Evolutionary conservation across 805 yeast genomes (phyloP).

Genomic region (Ogataea pilisensis): DNA sequence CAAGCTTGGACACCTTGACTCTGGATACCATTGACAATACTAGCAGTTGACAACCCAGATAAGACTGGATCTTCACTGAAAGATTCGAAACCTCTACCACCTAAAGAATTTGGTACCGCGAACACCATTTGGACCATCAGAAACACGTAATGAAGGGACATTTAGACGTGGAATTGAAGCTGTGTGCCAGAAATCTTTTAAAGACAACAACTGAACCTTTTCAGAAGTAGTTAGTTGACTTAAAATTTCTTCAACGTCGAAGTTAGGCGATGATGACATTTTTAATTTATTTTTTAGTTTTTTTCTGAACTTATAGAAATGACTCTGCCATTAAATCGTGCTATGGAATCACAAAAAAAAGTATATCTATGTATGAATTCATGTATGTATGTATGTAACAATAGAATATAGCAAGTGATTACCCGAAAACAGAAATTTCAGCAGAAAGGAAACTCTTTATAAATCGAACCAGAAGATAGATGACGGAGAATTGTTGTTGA

Average conservation of each 20-base stretch:
- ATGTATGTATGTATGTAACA: no score
- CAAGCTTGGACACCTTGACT: slow-evolving; percentile 47
- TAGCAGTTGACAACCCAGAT: slow-evolving; percentile 44
- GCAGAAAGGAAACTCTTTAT: no score
- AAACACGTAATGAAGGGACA: slow-evolving; percentile 33
- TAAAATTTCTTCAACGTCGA: slow-evolving; percentile 14
- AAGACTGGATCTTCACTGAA: slow-evolving; percentile 58
- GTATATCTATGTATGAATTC: no score
- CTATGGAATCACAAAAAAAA: no score
- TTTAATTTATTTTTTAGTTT: neutral
- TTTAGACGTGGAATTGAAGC: slow-evolving; percentile 29
- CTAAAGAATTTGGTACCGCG: slow-evolving; percentile 42
- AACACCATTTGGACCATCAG: slow-evolving; percentile 48
- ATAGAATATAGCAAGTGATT: no score
- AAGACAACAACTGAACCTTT: slow-evolving; percentile 22
- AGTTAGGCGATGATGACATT: neutral
- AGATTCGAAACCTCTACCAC: slow-evolving; percentile 59
- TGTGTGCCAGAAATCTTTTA: slow-evolving; percentile 40
- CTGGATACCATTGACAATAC: slow-evolving; percentile 53
- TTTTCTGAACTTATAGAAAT: no score
- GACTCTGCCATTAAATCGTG: no score
- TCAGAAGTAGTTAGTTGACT: slow-evolving; percentile 24
- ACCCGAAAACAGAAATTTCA: no score
- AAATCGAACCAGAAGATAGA: no score
- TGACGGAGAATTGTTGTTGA: no score